Percentiles rank a stretch among this genome's conserved stretches.
Evolutionary conservation across 805 yeast genomes (phyloP).

Genomic region (Teunomyces tritomae): DNA sequence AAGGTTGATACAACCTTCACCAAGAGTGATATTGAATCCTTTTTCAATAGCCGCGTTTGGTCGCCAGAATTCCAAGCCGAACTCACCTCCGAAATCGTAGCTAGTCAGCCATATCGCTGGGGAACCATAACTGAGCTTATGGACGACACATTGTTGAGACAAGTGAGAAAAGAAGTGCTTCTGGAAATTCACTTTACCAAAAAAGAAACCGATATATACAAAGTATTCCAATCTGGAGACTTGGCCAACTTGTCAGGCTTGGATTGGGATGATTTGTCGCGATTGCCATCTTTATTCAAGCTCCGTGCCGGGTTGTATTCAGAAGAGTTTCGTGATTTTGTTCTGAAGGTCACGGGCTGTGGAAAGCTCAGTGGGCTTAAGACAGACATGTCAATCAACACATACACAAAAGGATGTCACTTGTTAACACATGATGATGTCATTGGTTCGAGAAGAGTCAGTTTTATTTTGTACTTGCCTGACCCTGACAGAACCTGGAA

Average conservation of each 20-base stretch:
- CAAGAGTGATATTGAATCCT: background rate
- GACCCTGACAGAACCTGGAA: slow-evolving; percentile 91
- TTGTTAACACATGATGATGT: slow-evolving; percentile 95
- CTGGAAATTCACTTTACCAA: slow-evolving; percentile 83
- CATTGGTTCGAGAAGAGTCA: slow-evolving; percentile 89
- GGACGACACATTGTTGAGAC: slow-evolving; percentile 71
- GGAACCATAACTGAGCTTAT: slow-evolving; percentile 76
- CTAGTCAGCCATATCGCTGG: slow-evolving; percentile 83
- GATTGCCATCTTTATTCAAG: slow-evolving; percentile 73
- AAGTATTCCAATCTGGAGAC: slow-evolving; percentile 86
- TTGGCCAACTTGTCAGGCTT: slow-evolving; percentile 88
- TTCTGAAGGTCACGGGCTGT: slow-evolving; percentile 75
- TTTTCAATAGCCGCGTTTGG: slow-evolving; percentile 52
- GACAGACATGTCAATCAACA: slow-evolving; percentile 89
- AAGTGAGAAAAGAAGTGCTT: slow-evolving; percentile 82
- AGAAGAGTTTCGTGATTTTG: slow-evolving; percentile 73
- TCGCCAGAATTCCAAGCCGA: slow-evolving; percentile 33
- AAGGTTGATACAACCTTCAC: slow-evolving; percentile 2
- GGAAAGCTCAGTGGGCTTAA: slow-evolving; percentile 89
- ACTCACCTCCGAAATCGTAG: slow-evolving; percentile 43
- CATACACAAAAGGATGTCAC: slow-evolving; percentile 92
- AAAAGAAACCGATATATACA: slow-evolving; percentile 96
- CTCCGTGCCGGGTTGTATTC: slow-evolving; percentile 87
- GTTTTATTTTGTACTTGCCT: slow-evolving; percentile 88
- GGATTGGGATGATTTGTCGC: slow-evolving; percentile 66